Conservation (phyloP, 257 asterid genomes). For the Jacaranda mimosifolia region DNA sequence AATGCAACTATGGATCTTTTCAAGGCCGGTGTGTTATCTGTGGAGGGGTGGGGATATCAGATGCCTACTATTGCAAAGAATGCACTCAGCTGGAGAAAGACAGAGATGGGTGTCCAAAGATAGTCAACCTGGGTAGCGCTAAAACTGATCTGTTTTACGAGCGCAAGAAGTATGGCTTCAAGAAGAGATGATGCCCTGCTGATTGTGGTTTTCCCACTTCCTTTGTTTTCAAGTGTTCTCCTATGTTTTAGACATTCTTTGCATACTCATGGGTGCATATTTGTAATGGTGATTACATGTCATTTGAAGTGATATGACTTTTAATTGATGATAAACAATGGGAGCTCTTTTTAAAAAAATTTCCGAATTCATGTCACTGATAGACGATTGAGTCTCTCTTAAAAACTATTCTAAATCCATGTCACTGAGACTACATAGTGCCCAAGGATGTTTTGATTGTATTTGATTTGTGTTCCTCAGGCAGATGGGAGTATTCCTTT, state of each 20-base stretch:
- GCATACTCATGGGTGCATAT: slow-evolving; percentile 6
- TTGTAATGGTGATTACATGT: slow-evolving; percentile 7
- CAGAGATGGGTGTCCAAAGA: slow-evolving; percentile 90
- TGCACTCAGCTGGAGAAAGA: slow-evolving; percentile 94
- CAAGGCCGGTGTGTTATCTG: slow-evolving; percentile 91
- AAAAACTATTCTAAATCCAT: too few species aligned
- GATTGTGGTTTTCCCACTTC: neutral
- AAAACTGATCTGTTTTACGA: slow-evolving; percentile 88
- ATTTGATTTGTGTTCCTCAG: too few species aligned
- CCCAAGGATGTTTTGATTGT: too few species aligned
- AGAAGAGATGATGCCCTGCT: slow-evolving; percentile 62
- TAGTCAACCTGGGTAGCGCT: slow-evolving; percentile 87
- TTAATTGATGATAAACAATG: neutral
- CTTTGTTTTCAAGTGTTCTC: neutral
- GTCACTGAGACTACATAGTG: too few species aligned
- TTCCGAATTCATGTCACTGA: too few species aligned
- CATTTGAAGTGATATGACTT: slow-evolving; percentile 12
- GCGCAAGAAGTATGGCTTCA: slow-evolving; percentile 88
- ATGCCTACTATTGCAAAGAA: slow-evolving; percentile 95
- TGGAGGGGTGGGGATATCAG: slow-evolving; percentile 93
- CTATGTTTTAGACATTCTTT: slow-evolving; percentile 23
- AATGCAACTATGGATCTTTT: slow-evolving; percentile 91
- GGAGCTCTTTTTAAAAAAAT: neutral
- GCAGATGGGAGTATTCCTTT: too few species aligned
- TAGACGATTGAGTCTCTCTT: too few species aligned